Base-by-base conservation (phyloP, 192 early-diverging fungal genomes). In the Backusella tarrabulga region DNA sequence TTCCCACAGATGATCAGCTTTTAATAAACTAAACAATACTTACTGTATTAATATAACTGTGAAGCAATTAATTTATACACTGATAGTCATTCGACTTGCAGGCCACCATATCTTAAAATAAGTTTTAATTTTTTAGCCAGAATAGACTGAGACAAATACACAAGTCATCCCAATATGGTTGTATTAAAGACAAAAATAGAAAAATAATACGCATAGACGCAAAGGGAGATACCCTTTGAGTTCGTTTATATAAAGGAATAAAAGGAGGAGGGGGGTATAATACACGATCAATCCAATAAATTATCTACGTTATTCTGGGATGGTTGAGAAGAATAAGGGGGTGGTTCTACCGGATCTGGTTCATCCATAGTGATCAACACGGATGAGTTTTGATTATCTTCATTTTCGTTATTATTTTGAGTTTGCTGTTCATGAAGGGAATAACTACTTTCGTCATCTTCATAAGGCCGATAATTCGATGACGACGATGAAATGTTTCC, bases 341-440 rank as follows among this genome's bases (percentile, higher is more conserved):
- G 56, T 12, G 56, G 56, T 63, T 63, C 56, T 63, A 63, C 9
- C 12, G 3, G 21, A 14, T 23, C 2, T 23, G 8, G 5, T 14
- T 63, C 56, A 63, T 63, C 56, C 23, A 63, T 63, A 63, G 56
- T 63, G 56, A 63, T 63, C 56, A 63, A 63, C 56, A 63, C 56
- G 12, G 56, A 63, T 63, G 56, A 26, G n/a, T 63, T 14, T 63
- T 63, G 56, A 7, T 26, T 14, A 63, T 63, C 56, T 23, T 63
- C 54, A 56, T 56, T 26, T 56, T 56, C 23, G 26, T 63, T 63
- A 63, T 29, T 63, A 63, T 63, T 12, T 63, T 63, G 56, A 29
- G 11, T 63, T 29, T 63, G 56, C 4, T 63, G 56, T 29, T 63
- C 56, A 63, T 63, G 56, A 4, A 63, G 56, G 26, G 56, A 63